phyloP scores from a whole-genome alignment of 805 yeast genomes.

The Pichia kluyveri region DNA sequence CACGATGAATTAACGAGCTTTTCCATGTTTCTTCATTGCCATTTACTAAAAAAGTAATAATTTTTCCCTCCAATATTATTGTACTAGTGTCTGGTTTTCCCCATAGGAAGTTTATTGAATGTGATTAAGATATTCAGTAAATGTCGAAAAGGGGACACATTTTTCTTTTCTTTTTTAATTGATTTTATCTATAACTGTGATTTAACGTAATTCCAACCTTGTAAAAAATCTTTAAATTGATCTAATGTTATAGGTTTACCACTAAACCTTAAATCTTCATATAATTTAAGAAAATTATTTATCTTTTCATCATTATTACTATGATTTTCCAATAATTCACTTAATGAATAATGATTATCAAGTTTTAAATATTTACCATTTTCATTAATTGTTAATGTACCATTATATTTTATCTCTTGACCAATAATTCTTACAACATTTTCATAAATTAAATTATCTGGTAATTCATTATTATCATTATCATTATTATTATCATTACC shows the following conservation, averaged over 20 bases:
- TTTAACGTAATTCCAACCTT: conserved; percentile 23
- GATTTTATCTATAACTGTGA: background rate
- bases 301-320: conserved; percentile 3
- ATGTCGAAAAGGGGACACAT: conserved; percentile 47
- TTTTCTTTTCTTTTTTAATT: background rate
- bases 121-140: conserved; percentile 40
- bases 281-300: conserved; percentile 36
- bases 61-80: conserved; percentile 42
- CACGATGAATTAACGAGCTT: conserved; percentile 57
- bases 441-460: conserved; percentile 33
- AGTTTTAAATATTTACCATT: conserved; percentile 13
- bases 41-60: conserved; percentile 28
- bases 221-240: conserved; percentile 55
- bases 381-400: conserved; percentile 13
- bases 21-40: conserved; percentile 62
- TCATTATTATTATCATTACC: conserved; percentile 1
- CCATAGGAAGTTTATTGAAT: conserved; percentile 57
- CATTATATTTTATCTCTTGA: conserved; percentile 43
- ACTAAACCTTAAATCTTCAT: conserved; percentile 64
- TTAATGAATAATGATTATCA: conserved; percentile 14
- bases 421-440: conserved; percentile 53
- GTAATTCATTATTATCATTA: conserved; percentile 10
- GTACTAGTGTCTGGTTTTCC: conserved; percentile 22
- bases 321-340: conserved; percentile 25
- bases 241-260: conserved; percentile 48